Percentiles rank a stretch among this genome's conserved stretches.
Evolutionary conservation across 2,329 filamentous ascomycete genomes (phyloP).

Genomic region (Talaromyces sp.): DNA sequence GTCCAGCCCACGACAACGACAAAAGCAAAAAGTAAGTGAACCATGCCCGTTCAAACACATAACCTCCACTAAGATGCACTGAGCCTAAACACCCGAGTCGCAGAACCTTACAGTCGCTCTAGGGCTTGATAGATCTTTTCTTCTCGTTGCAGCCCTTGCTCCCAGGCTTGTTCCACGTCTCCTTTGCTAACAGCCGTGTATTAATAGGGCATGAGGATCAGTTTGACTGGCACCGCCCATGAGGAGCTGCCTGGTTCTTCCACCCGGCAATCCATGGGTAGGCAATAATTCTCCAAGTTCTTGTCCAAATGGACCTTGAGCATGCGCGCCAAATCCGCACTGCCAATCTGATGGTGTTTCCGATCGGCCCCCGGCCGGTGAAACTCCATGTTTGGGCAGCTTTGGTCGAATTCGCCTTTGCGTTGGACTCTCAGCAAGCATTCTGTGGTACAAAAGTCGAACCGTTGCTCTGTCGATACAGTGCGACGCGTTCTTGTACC

Average conservation of each 20-base stretch:
- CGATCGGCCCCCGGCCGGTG: neutral
- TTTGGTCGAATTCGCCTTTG: neutral
- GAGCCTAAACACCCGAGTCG: neutral
- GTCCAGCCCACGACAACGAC: neutral
- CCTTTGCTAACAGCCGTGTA: neutral
- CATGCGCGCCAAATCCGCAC: slow-evolving; percentile 13
- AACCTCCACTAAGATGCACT: neutral
- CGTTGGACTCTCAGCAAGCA: neutral
- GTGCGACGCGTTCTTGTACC: too few species aligned
- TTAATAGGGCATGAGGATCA: neutral
- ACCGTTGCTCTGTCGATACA: too few species aligned
- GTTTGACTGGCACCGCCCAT: neutral
- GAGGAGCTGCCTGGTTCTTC: neutral
- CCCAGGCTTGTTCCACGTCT: neutral
- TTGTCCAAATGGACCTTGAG: slow-evolving; percentile 22
- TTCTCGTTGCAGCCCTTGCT: neutral
- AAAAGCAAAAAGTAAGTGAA: neutral
- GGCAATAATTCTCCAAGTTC: slow-evolving; percentile 21
- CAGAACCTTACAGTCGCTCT: neutral
- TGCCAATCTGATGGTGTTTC: slow-evolving; percentile 13
- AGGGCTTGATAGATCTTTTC: neutral
- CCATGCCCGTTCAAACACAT: neutral
- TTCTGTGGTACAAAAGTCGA: neutral
- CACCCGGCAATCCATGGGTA: slow-evolving; percentile 6
- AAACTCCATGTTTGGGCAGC: neutral